Evolutionary conservation across 345 rosid species (phyloP), one percentile per base, ranked within the genome.

Genomic region (Dipteronia dyeriana): DNA sequence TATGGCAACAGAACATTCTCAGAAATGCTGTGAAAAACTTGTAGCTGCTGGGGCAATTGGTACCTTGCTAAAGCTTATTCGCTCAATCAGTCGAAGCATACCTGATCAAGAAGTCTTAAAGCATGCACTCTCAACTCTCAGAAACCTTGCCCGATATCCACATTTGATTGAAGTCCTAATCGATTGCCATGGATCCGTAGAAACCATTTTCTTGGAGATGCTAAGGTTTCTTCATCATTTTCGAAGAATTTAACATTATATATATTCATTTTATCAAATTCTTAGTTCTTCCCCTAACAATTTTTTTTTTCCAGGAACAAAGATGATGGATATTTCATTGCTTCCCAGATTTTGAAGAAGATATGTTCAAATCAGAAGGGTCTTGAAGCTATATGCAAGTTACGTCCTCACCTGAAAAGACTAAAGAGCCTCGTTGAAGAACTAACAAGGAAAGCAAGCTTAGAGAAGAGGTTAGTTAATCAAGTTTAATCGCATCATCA

Each of bases 21-120:
- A 86, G 31, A 95, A 73, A 85, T 93, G 97, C 76, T 93, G 98
- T 31, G 97, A 91, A 84, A 86, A 93, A 75, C 94, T 95, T 47
- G 96, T 92, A 70, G 94, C 85, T 69, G 98, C 94, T 1, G 99
- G 99, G 54, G 97, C 99, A 71, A 84, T 91, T 67, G 82, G 81
- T 51, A 88, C 84, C 62, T 76, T 95, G 62, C 81, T 95, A 77
- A 86, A 89, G 76, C 82, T 85, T 66, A 93, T 95, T 45, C 84
- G 89, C 47, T 86, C 93, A 11, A 89, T 90, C 84, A 93, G 87
- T 68, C 87, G 91, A 83, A 95, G 99, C 85, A 86, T 95, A 54
- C 99, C 98, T 60, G 97, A 95, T 76, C 99, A 91, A 79, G 87
- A 92, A 86, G 90, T 95, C 69, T 80, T 91, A 74, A 95, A 88